These are phyloP conservation scores for Pyrus betulifolia DNA, from an alignment of 306 rosid species.

Conservation along the genomic window DNA sequence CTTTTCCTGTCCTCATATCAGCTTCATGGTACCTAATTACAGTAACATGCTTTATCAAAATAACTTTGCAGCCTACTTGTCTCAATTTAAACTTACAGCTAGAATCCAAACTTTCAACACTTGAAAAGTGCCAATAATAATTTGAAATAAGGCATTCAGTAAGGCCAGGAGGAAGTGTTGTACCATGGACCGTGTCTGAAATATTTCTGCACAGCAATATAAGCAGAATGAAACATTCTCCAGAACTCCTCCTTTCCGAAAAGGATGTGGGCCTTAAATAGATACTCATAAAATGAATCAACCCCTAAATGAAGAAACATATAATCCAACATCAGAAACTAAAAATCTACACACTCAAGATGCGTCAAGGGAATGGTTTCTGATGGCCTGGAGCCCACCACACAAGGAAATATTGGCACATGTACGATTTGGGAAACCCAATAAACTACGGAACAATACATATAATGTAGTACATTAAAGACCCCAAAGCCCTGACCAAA, in stretches of 20 bases:
- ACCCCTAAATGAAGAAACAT: constrained; percentile 57
- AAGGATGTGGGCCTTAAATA: constrained; percentile 84
- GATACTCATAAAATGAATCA: constrained; percentile 96
- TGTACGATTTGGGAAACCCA: constrained; percentile 2
- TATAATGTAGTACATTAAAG: not conserved
- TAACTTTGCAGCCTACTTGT: not conserved
- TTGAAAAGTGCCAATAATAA: not conserved
- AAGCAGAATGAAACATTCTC: constrained; percentile 56
- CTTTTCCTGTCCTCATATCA: constrained; percentile 93
- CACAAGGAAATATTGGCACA: not conserved
- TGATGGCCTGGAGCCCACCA: not conserved
- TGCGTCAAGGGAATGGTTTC: not conserved
- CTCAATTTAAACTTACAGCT: not conserved
- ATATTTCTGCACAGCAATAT: constrained; percentile 52
- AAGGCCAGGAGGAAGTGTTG: not conserved
- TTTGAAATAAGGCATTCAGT: not conserved
- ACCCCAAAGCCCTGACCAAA: constrained; percentile 5
- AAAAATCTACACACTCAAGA: constrained; percentile 12
- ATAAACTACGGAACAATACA: not conserved
- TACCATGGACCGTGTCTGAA: constrained; percentile 97
- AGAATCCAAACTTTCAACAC: not conserved
- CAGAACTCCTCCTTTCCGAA: constrained; percentile 58
- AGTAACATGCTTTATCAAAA: constrained; percentile 18
- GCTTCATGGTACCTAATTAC: constrained; percentile 90
- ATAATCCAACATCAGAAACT: constrained; percentile 33